Conservation (phyloP, 768 basidiomycete genomes). For the Suillus tomentosus region DNA sequence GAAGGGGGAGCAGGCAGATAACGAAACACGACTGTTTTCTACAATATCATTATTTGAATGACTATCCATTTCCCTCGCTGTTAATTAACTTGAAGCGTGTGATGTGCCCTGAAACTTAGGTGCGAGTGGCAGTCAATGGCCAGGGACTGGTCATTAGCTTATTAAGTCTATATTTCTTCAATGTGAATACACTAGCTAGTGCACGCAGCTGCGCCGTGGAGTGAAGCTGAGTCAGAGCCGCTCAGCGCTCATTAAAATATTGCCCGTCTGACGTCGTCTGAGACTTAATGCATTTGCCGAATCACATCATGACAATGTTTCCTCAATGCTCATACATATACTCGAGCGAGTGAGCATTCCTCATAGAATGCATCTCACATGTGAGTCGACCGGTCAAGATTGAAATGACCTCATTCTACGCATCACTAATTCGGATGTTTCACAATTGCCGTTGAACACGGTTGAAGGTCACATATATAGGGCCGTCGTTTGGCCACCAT, state of each 20-base stretch:
- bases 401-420: neutral
- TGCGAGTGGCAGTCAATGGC: constrained; percentile 24
- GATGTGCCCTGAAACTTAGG: constrained; percentile 41
- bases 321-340: too few relatives aligned
- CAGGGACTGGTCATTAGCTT: constrained; percentile 9
- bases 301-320: too few relatives aligned
- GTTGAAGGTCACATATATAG: neutral
- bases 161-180: neutral
- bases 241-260: too few relatives aligned
- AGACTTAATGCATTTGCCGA: too few relatives aligned
- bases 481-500: neutral
- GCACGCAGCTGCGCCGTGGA: too few relatives aligned
- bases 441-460: neutral
- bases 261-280: too few relatives aligned
- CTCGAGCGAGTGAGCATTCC: too few relatives aligned
- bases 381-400: neutral
- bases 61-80: neutral
- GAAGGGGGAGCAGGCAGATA: neutral
- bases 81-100: neutral
- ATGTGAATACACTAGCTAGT: too few relatives aligned
- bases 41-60: neutral
- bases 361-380: neutral
- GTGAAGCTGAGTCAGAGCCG: too few relatives aligned
- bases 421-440: neutral
- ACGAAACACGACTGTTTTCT: neutral